Evolutionary conservation across 1,284 basidiomycete species (phyloP).

Genomic region (Pseudozyma sp.): DNA sequence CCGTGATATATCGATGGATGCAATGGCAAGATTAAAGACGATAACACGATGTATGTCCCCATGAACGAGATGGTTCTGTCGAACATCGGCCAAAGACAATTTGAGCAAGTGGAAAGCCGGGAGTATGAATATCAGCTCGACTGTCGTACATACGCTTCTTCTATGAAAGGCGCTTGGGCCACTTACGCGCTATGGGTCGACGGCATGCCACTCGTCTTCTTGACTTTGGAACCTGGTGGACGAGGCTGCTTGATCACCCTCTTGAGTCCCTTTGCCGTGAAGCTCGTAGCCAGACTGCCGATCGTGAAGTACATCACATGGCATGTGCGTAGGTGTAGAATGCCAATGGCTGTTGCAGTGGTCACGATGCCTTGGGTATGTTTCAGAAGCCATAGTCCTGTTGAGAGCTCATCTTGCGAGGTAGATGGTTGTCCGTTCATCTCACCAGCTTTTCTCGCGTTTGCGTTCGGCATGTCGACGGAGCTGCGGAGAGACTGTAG

Average conservation of each 20-base stretch:
- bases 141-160: neutral
- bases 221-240: slow-evolving; percentile 44
- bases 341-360: slow-evolving; percentile 46
- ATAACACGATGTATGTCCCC: slow-evolving; percentile 48
- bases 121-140: neutral
- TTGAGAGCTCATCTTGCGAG: slow-evolving; percentile 26
- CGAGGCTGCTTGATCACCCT: slow-evolving; percentile 57
- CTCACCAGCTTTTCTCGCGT: neutral
- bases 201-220: slow-evolving; percentile 55
- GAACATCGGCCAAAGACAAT: neutral
- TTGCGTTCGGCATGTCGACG: neutral
- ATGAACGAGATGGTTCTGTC: slow-evolving; percentile 53
- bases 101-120: neutral
- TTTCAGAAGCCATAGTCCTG: slow-evolving; percentile 48
- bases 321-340: slow-evolving; percentile 45
- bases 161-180: neutral
- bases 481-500: too few species aligned
- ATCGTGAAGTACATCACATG: slow-evolving; percentile 47
- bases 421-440: neutral
- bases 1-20: slow-evolving; percentile 30
- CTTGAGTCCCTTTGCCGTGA: slow-evolving; percentile 53
- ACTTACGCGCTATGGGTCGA: slow-evolving; percentile 55
- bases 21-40: slow-evolving; percentile 38
- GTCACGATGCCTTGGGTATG: slow-evolving; percentile 54
- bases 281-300: slow-evolving; percentile 45